Conservation (phyloP, 78 protist species). For the Dictyostelium brefeldianum region DNA sequence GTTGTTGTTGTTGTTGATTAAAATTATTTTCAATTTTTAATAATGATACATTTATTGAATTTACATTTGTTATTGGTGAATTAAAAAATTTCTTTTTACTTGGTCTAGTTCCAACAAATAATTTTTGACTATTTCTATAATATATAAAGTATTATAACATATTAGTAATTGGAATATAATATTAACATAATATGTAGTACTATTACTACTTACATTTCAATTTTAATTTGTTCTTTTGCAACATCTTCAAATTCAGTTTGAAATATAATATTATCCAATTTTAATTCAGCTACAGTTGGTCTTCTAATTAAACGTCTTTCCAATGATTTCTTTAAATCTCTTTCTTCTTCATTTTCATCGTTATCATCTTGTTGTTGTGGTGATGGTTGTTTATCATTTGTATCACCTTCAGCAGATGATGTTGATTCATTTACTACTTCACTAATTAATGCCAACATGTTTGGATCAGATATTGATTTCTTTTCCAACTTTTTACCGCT, state of each 20-base stretch:
- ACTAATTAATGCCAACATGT: not conserved
- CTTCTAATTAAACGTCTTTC: conserved; percentile 53
- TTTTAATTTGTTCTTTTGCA: conserved; percentile 46
- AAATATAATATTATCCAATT: conserved; percentile 37
- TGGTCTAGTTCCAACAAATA: conserved; percentile 81
- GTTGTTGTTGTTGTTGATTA: not conserved
- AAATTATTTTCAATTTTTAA: conserved; percentile 7
- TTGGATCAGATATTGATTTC: conserved; percentile 32
- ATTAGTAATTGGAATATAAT: not conserved
- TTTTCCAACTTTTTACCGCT: not conserved
- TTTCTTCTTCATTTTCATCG: not conserved
- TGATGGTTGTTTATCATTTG: not conserved
- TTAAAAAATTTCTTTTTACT: conserved; percentile 45
- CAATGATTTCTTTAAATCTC: conserved; percentile 15
- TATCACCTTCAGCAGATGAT: not conserved
- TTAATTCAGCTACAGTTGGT: conserved; percentile 57
- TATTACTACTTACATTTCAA: conserved; percentile 7
- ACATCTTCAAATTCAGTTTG: conserved; percentile 73
- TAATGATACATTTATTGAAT: not conserved
- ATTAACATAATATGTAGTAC: not conserved
- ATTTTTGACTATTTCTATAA: conserved; percentile 24
- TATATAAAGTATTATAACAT: not conserved
- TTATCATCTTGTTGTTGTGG: not conserved
- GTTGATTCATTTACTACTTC: not conserved
- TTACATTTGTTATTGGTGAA: not conserved